A percentile compares a stretch with the other conserved stretches of the same genome.
These are phyloP conservation scores for Metschnikowia continentalis DNA, from an alignment of 805 yeast species.

Conservation along the genomic window DNA sequence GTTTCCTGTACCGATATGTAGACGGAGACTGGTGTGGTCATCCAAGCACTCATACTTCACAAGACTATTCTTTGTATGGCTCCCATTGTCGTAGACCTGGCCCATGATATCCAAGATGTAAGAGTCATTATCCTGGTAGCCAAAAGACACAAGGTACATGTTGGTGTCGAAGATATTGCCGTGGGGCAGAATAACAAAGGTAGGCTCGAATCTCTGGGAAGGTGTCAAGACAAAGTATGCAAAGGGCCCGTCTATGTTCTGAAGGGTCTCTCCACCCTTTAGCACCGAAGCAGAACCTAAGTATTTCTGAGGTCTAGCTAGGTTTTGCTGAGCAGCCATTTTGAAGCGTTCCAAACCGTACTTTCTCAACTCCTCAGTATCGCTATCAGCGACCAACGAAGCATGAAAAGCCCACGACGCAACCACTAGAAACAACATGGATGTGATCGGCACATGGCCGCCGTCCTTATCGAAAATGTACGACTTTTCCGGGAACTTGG, in stretches of 20 bases:
- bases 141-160: conserved; percentile 47
- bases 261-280: conserved; percentile 8
- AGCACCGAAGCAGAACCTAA: conserved; percentile 33
- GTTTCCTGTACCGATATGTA: conserved; percentile 14
- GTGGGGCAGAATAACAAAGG: conserved; percentile 59
- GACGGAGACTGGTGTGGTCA: conserved; percentile 20
- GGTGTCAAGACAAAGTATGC: conserved; percentile 60
- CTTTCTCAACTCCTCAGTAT: conserved; percentile 59
- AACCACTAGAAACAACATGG: conserved; percentile 52
- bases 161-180: conserved; percentile 42
- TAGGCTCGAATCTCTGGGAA: conserved; percentile 53
- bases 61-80: conserved; percentile 45
- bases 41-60: conserved; percentile 44
- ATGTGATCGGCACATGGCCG: conserved; percentile 7
- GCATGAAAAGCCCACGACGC: conserved; percentile 87
- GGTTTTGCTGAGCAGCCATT: conserved; percentile 58
- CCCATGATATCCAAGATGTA: conserved; percentile 52
- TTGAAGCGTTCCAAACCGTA: conserved; percentile 65
- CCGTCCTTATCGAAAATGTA: conserved; percentile 20
- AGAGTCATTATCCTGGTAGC: conserved; percentile 23
- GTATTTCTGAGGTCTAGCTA: conserved; percentile 49
- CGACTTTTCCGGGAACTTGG: conserved; percentile 38
- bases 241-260: conserved; percentile 29
- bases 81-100: conserved; percentile 53
- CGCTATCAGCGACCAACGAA: conserved; percentile 75